Conservation (phyloP, 2,329 filamentous ascomycete species). For the Trichoderma sp. region DNA sequence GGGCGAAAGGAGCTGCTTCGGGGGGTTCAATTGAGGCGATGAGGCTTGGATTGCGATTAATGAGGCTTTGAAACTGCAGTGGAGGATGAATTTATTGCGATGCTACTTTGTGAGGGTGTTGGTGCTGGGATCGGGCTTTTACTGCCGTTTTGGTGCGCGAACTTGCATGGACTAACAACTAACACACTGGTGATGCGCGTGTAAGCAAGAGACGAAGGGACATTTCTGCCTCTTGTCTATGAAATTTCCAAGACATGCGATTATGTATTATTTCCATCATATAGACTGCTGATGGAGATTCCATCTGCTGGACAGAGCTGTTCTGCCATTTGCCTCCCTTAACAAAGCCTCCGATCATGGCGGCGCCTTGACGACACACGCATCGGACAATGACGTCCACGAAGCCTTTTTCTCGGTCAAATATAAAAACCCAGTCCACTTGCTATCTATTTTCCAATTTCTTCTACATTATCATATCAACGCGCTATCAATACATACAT, state of each 20-base stretch:
- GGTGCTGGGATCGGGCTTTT: not conserved
- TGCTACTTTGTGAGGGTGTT: not conserved
- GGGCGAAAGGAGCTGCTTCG: no score
- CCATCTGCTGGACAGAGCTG: not conserved
- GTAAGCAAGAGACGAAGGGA: not conserved
- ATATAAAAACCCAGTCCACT: not conserved
- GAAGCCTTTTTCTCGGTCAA: not conserved
- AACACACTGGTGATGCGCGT: not conserved
- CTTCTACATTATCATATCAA: not conserved
- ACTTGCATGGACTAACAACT: not conserved
- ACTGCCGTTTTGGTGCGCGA: not conserved
- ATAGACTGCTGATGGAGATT: not conserved
- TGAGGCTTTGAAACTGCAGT: not conserved
- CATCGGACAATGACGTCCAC: slow-evolving; percentile 24
- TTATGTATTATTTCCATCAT: not conserved
- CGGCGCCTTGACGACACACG: not conserved
- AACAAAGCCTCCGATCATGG: slow-evolving; percentile 10
- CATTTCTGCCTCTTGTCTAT: not conserved
- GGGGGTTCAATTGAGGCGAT: not conserved
- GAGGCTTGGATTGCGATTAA: not conserved
- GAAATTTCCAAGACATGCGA: not conserved
- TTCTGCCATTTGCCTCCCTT: not conserved
- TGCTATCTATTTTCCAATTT: not conserved
- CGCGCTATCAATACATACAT: not conserved
- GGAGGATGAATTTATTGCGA: not conserved